These are phyloP conservation scores for Aspergillus coremiiformis DNA, from an alignment of 495 filamentous ascomycete genomes.

Conservation along the genomic window DNA sequence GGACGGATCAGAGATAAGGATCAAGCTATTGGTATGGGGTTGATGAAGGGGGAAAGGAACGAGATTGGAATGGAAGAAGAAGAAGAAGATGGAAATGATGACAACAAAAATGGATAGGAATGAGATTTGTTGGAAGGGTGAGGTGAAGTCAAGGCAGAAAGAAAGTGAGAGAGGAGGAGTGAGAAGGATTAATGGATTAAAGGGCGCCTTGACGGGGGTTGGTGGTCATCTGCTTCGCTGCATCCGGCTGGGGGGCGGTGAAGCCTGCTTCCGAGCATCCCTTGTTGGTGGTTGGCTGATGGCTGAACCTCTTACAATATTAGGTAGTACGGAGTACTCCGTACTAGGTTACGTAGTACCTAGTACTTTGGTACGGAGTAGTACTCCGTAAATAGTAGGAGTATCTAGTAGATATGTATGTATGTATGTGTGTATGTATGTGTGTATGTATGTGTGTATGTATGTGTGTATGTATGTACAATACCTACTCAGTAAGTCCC, in stretches of 20 bases:
- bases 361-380: too few relatives aligned
- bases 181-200: conserved; percentile 5
- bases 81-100: not conserved
- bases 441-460: too few relatives aligned
- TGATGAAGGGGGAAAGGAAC: not conserved
- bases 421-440: too few relatives aligned
- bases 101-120: conserved; percentile 2
- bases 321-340: too few relatives aligned
- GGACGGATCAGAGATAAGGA: conserved; percentile 1
- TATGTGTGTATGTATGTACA: too few relatives aligned
- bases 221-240: conserved; percentile 17
- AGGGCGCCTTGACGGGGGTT: conserved; percentile 10
- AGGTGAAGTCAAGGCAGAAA: not conserved
- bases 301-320: too few relatives aligned
- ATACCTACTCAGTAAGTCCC: too few relatives aligned
- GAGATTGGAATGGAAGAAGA: conserved; percentile 1
- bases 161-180: conserved; percentile 8
- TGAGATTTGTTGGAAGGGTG: not conserved
- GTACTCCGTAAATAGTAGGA: too few relatives aligned
- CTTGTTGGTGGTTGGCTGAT: not conserved
- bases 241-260: conserved; percentile 10
- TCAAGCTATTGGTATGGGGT: not conserved
- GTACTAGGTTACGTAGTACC: too few relatives aligned
- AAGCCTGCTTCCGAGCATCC: conserved; percentile 4
- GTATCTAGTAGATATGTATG: too few relatives aligned